Evolutionary conservation across 108 stramenopile genomes (phyloP).

Genomic region (Pseudonitzschia pungens): DNA sequence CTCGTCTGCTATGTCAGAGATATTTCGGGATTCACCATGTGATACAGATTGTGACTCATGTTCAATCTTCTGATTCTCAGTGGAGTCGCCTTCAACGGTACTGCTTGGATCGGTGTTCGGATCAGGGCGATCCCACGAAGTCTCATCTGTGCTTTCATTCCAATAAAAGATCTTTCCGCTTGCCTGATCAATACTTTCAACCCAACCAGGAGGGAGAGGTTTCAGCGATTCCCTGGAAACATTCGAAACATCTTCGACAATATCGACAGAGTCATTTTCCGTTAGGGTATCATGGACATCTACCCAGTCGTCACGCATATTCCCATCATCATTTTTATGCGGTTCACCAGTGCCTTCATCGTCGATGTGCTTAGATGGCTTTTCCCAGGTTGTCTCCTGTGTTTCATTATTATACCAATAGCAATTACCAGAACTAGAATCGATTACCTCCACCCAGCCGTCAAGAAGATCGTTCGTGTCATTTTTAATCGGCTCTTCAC

Average conservation of each 20-base stretch:
- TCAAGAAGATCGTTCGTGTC: constrained; percentile 3
- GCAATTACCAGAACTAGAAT: constrained; percentile 33
- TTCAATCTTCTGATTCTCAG: background rate
- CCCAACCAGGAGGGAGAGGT: constrained; percentile 52
- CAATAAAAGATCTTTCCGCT: constrained; percentile 53
- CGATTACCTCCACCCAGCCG: constrained; percentile 53
- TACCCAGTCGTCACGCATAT: constrained; percentile 21
- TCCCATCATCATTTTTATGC: background rate
- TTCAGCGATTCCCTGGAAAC: constrained; percentile 13
- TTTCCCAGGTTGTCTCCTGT: constrained; percentile 67
- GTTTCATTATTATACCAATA: constrained; percentile 66
- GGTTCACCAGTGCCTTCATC: background rate
- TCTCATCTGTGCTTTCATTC: constrained; percentile 40
- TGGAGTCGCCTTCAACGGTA: background rate
- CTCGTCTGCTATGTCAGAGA: background rate
- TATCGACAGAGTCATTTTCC: constrained; percentile 10
- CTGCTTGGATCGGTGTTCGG: background rate
- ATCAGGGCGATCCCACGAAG: constrained; percentile 34
- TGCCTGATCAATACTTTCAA: constrained; percentile 34
- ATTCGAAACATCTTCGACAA: background rate
- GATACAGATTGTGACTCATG: background rate
- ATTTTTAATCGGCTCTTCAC: background rate
- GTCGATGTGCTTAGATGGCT: constrained; percentile 15
- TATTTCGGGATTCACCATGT: background rate
- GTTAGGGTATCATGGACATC: background rate